Percentiles rank a stretch among this genome's conserved stretches.
phyloP scores from a whole-genome alignment of 208 protist genomes.

The Leishmania aethiopica region DNA sequence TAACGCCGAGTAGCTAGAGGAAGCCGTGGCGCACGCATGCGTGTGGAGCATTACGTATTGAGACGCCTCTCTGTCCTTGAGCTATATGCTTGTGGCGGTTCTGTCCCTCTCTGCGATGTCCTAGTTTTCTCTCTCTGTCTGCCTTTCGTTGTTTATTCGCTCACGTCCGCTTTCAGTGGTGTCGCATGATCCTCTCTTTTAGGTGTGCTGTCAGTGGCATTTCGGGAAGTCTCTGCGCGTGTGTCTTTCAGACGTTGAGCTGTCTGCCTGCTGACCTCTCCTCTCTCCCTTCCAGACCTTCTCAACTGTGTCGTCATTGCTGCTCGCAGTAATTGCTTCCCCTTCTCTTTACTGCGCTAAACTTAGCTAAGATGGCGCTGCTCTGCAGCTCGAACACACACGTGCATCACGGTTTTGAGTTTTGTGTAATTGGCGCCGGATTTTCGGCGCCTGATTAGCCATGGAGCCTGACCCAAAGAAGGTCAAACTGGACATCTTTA shows the following conservation, averaged over 20 bases:
- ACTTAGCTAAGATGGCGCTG: background rate
- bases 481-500: slow-evolving; percentile 43
- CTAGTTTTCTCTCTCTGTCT: background rate
- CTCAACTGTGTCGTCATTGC: background rate
- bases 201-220: background rate
- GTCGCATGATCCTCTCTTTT: background rate
- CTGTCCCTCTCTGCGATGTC: background rate
- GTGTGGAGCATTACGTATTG: background rate
- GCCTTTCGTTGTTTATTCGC: background rate
- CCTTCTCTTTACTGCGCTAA: background rate
- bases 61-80: background rate
- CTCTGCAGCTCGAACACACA: background rate
- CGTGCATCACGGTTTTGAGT: background rate
- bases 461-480: slow-evolving; percentile 43
- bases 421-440: background rate
- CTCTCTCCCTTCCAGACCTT: background rate
- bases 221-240: background rate
- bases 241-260: background rate
- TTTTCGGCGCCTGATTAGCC: background rate
- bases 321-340: background rate
- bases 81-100: background rate
- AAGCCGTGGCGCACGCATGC: background rate
- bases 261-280: background rate
- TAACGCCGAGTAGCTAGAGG: too few relatives aligned
- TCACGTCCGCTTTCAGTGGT: background rate